phyloP scores from a whole-genome alignment of 805 yeast species.

The Barnettozyma populi region DNA sequence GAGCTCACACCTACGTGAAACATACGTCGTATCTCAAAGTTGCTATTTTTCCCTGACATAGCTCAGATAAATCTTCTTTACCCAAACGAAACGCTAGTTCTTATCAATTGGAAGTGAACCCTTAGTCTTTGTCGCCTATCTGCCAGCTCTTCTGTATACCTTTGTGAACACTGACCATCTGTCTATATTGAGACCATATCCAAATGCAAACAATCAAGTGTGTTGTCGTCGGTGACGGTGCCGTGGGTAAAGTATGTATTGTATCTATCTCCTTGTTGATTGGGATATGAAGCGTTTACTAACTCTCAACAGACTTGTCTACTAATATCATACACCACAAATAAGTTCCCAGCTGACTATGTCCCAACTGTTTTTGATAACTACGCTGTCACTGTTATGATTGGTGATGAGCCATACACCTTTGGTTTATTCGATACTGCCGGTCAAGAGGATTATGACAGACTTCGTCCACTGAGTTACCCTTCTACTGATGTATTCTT shows the following conservation, averaged over 20 bases:
- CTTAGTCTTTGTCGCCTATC: not conserved
- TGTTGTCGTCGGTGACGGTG: constrained; percentile 99
- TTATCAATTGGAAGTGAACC: not conserved
- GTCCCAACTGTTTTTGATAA: constrained; percentile 98
- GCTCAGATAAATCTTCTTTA: not conserved
- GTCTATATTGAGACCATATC: constrained; percentile 7
- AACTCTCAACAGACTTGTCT: constrained; percentile 58
- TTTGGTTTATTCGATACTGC: constrained; percentile 98
- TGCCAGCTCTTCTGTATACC: not conserved
- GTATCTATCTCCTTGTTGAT: not conserved
- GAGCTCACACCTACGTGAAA: not conserved
- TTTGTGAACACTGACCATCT: not conserved
- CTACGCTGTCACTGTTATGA: constrained; percentile 90
- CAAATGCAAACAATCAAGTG: constrained; percentile 65
- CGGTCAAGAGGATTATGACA: constrained; percentile 98
- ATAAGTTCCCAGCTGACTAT: constrained; percentile 96
- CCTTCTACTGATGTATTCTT: constrained; percentile 96
- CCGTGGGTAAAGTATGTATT: constrained; percentile 77
- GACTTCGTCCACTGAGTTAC: constrained; percentile 92
- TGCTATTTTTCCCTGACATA: not conserved
- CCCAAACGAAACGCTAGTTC: not conserved
- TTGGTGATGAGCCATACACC: constrained; percentile 97
- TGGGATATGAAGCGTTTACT: constrained; percentile 9
- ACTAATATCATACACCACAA: constrained; percentile 91
- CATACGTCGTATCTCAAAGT: not conserved